Evolutionary conservation across 768 basidiomycete species (phyloP), one percentile per base, ranked within the genome.

Genomic region (Termitomyces sp.): DNA sequence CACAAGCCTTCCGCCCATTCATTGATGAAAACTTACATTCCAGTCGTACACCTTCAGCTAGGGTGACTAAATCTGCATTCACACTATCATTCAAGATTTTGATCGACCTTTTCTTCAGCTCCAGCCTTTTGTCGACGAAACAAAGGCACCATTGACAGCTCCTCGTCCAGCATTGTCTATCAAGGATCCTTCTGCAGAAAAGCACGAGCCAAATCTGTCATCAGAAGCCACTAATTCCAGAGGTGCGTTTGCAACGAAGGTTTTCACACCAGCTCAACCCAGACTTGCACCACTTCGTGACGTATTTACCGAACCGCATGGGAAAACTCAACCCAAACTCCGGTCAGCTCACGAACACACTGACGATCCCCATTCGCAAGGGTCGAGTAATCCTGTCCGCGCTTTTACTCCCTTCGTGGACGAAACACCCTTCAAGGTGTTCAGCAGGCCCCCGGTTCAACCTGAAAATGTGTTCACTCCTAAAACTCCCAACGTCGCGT

Each of bases 381-480:
- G 58, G 14, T 45, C 63, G 10, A 66, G 66, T 7, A 69, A 68
- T 28, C 32, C 45, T 20, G 50, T 40, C 10, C 66, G 72, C 9
- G 60, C 72, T 7, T 79, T 78, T 63, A 71, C 70, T 7, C 74
- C 76, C 0, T 75, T 76, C 57, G 68, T 73, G 28, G 78, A 78
- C 40, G 70, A 71, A 53, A 78, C 80, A 8, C 79, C 82, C 3
- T 82, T 77, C 77, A 75, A 87, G 61, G 89, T 92, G 20, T 92
- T 92, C 70, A 88, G 83, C 58, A 81, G 86, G 16, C 89, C 87
- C n/a, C 85, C 85, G 0, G 76, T 77, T 43, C 74, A 78, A 47
- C 66, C 69, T 26, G 78, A 80, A 58, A 76, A 73, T 60, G 70
- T 70, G 6, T 79, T 79, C 58, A 77, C 80, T 20, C 78, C 80